These are phyloP conservation scores for Alternaria consortialis DNA, from an alignment of 2,329 filamentous ascomycete species.

Conservation along the genomic window DNA sequence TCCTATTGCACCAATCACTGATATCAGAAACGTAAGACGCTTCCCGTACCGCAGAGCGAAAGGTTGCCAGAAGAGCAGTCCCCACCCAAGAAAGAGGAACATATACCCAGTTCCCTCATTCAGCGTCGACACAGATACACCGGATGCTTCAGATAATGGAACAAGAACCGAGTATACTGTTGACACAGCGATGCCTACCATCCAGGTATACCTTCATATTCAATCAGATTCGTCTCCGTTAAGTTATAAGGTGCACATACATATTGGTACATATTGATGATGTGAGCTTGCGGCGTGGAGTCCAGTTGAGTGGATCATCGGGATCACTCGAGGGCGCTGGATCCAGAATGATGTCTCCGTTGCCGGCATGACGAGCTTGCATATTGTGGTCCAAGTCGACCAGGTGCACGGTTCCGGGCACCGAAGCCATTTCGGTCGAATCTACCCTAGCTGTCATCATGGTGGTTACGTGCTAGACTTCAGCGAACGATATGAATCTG, in stretches of 20 bases:
- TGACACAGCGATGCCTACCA: conserved; percentile 59
- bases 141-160: conserved; percentile 59
- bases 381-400: conserved; percentile 54
- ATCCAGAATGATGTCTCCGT: conserved; percentile 54
- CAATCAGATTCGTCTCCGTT: conserved; percentile 23
- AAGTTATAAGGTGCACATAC: conserved; percentile 10
- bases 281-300: conserved; percentile 36
- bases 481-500: not conserved
- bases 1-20: conserved; percentile 51
- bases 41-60: conserved; percentile 64
- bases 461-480: not conserved
- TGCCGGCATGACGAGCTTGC: conserved; percentile 47
- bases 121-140: conserved; percentile 55
- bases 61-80: conserved; percentile 62
- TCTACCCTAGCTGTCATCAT: conserved; percentile 13
- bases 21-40: conserved; percentile 58
- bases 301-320: conserved; percentile 50
- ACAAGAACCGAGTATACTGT: conserved; percentile 62
- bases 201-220: conserved; percentile 59
- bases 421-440: not conserved
- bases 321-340: conserved; percentile 48
- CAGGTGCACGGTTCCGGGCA: conserved; percentile 56
- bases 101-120: conserved; percentile 62
- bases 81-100: conserved; percentile 63
- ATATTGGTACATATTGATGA: conserved; percentile 36